Evolutionary conservation across 208 protist genomes (phyloP).

Genomic region (Chromosphaera perkinsii): DNA sequence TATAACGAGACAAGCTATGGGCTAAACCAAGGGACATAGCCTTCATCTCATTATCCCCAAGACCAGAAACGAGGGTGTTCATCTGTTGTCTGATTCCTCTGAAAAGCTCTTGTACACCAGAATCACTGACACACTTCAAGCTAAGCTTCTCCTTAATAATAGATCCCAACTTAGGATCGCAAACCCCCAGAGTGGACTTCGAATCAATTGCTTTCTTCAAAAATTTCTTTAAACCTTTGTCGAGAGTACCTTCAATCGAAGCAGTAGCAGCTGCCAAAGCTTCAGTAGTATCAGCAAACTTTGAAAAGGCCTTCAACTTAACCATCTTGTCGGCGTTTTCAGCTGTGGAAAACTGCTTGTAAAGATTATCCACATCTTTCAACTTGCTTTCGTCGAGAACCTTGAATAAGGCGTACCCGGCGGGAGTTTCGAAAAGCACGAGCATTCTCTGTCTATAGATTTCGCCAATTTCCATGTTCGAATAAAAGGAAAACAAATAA

Average conservation of each 20-base stretch:
- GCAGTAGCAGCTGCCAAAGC: conserved; percentile 90
- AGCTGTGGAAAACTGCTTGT: conserved; percentile 53
- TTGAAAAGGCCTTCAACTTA: conserved; percentile 71
- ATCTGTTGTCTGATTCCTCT: conserved; percentile 87
- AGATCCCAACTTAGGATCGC: conserved; percentile 82
- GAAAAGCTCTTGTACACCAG: conserved; percentile 80
- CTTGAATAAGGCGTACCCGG: conserved; percentile 96
- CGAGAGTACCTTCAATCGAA: conserved; percentile 87
- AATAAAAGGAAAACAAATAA: no score
- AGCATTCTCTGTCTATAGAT: conserved; percentile 72
- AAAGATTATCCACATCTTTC: conserved; percentile 79
- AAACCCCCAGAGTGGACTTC: conserved; percentile 82
- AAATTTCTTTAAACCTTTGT: conserved; percentile 92
- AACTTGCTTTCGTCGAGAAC: conserved; percentile 82
- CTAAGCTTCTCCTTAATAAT: conserved; percentile 87
- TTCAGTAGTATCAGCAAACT: conserved; percentile 86
- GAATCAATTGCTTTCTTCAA: conserved; percentile 88
- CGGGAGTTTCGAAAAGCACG: conserved; percentile 94
- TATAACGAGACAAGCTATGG: conserved; percentile 96
- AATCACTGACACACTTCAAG: conserved; percentile 81
- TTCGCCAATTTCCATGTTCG: neutral
- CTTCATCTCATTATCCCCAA: conserved; percentile 74
- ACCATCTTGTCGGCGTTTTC: conserved; percentile 56
- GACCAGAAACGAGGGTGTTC: conserved; percentile 66
- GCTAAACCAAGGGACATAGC: conserved; percentile 93